Base-by-base conservation (phyloP, 108 stramenopile genomes). In the Fragilariopsis cylindrus region DNA sequence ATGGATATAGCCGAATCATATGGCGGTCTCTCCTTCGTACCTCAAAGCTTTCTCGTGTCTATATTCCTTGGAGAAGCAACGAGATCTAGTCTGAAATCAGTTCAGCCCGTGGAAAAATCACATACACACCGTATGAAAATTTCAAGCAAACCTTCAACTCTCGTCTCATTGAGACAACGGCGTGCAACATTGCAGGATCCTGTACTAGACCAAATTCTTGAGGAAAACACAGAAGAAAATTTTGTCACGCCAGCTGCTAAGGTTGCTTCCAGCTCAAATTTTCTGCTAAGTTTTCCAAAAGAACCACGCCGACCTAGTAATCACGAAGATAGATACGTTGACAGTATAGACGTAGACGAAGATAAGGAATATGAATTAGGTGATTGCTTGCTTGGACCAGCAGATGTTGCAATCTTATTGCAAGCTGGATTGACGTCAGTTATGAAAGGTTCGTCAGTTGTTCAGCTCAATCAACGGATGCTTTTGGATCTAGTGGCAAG, bases 381-480 rank as follows among this genome's bases (percentile, higher is more conserved):
- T 15, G 91, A 93, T 74, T 96, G 91, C n/a, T 78, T 96, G 43
- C 89, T 96, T 21, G 95, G 95, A 57, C 95, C 95, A 16, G 83
- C 84, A 52, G 95, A 96, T 71, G 90, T 96, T 11, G 92, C 95
- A 15, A 93, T 93, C 40, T 76, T 96, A n/a, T 81, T 96, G 18
- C 95, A 96, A 70, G 90, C 92, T 7, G 95, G 95, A 13, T 73
- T 96, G 48, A 91, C 92, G 4, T 91, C 90, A 15, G 87, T 89
- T 7, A 88, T 96, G 87, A 93, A 93, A 76, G 86, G 88, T 15
- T 92, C 91, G 3, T 92, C 95, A 3, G 95, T 96, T 42, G 95
- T 96, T 9, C 95, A 96, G 73, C 82, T 96, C 3, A 96, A 96
- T 66, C 95, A 96, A 74, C 75, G 95, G 50, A 96, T 96, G 92